Evolutionary conservation across 2,329 filamentous ascomycete species (phyloP), one percentile per base, ranked within the genome.

Genomic region (Penicillium concentricum): DNA sequence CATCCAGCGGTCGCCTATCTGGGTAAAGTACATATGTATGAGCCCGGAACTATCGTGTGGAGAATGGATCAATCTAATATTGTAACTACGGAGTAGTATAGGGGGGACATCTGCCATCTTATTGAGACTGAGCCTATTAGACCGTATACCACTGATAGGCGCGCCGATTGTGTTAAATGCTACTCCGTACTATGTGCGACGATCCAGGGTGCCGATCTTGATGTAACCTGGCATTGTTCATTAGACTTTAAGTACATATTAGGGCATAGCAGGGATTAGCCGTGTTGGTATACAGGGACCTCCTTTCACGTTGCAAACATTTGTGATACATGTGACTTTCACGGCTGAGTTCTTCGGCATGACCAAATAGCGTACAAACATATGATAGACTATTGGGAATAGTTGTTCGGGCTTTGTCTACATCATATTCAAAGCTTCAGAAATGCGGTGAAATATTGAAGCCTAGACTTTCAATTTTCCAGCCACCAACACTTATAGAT

Each of bases 161-260:
- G 20, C 15, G 5, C 15, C n/a, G 9, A 2, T 22, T 8, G 15
- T 51, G 32, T 16, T 24, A 15, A 28, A 52, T 56, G 28, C 10
- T 15, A 52, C n/a, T n/a, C n/a, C n/a, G n/a, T n/a, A n/a, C 48
- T 13, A 52, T 41, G 48, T 52, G 20, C 26, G 16, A 54, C 28
- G 22, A 56, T 28, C 34, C 6, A 28, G 41, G n/a, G 8, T 49
- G 10, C 38, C 24, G 24, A 26, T 26, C 24, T 26, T n/a, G 20
- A 52, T 56, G 54, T 51, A 52, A 56, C 54, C 48, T 35, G n/a
- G n/a, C 34, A 26, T n/a, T 38, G 42, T 38, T 35, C 26, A n/a
- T 38, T 20, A 16, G 22, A 35, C 16, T 24, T 16, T 16, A 6
- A n/a, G 15, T 35, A 26, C 22, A 37, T 48, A 10, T 16, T 28